Base-by-base conservation (phyloP, 805 yeast genomes). In the Millerago galiae region DNA sequence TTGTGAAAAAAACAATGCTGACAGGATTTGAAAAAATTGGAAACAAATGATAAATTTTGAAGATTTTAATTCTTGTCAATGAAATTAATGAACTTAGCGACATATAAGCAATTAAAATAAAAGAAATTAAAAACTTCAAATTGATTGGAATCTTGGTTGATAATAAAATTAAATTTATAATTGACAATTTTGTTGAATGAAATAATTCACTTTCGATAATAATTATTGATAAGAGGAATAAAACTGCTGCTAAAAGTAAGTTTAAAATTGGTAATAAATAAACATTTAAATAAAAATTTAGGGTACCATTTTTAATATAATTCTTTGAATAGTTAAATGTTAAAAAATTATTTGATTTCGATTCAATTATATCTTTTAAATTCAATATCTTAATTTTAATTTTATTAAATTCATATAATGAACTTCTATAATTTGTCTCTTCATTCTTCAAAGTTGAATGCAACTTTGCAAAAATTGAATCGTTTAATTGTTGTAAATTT, bases 1-100 rank as follows among this genome's bases (percentile, higher is more conserved):
- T 82, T 16, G 89, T 78, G 59, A 84, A 87, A 57, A 86, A 87
- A 28, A 86, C 71, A 17, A 83, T 73, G 13, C 87, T 79, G 0
- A 85, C 83, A 0, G 86, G 82, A 56, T 83, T 91, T 0, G 91
- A 81, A 41, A 79, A 73, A 48, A 72, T 72, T 15, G 81, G 78
- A 12, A 83, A 88, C 44, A 87, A 69, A 47, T 83, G 89, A 58
- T 85, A 87, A 59, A 83, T 71, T 56, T 83, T 81, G 68, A 87
- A 87, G 6, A 87, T 65, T 46, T 80, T 77, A 45, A 86, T 70
- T 37, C 75, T 72, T 4, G 90, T 75, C 40, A 87, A 68, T 18
- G 90, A 78, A 26, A 74, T 70, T 55, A 83, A 68, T 1, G 93
- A 72, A 25, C 81, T 68, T n/a, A 77, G 50, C 45, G 84, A 70